These are phyloP conservation scores for Pseudopithomyces maydicus DNA, from an alignment of 2,329 filamentous ascomycete genomes.

Conservation along the genomic window DNA sequence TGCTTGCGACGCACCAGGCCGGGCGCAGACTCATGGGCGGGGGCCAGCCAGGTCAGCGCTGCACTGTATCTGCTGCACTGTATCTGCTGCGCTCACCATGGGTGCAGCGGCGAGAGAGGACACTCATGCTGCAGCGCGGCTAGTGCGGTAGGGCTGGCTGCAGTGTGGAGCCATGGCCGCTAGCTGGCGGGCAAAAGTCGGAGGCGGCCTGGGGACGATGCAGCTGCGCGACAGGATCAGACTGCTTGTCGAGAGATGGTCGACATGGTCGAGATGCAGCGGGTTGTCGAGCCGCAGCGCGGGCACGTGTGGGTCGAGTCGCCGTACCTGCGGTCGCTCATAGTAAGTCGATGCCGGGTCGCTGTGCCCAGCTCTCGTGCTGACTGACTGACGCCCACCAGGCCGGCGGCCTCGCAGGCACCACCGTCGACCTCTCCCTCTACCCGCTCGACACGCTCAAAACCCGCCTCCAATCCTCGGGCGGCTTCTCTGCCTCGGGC, in stretches of 20 bases:
- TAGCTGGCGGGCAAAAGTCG: no score
- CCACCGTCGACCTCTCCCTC: constrained; percentile 94
- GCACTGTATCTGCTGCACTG: no score
- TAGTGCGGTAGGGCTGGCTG: no score
- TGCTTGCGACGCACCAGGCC: not conserved
- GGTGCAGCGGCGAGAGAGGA: no score
- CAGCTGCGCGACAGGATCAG: no score
- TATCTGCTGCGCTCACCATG: no score
- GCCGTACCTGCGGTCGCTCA: constrained; percentile 53
- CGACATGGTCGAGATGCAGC: constrained; percentile 29
- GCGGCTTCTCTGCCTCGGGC: constrained; percentile 79
- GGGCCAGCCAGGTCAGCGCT: no score
- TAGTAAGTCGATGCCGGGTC: constrained; percentile 40
- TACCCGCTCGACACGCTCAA: constrained; percentile 99
- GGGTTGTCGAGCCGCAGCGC: constrained; percentile 32
- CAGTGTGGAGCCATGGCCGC: not conserved
- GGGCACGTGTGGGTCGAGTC: constrained; percentile 48
- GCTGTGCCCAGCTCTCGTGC: not conserved
- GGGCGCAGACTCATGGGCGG: no score
- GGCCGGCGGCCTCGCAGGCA: constrained; percentile 90
- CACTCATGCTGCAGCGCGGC: no score
- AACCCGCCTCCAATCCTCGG: constrained; percentile 86
- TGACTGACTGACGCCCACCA: constrained; percentile 36
- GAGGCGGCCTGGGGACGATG: no score
- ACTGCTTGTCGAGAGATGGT: no score